Evolutionary conservation across 208 protist species (phyloP).

Genomic region (Trypanosoma platydactyli): DNA sequence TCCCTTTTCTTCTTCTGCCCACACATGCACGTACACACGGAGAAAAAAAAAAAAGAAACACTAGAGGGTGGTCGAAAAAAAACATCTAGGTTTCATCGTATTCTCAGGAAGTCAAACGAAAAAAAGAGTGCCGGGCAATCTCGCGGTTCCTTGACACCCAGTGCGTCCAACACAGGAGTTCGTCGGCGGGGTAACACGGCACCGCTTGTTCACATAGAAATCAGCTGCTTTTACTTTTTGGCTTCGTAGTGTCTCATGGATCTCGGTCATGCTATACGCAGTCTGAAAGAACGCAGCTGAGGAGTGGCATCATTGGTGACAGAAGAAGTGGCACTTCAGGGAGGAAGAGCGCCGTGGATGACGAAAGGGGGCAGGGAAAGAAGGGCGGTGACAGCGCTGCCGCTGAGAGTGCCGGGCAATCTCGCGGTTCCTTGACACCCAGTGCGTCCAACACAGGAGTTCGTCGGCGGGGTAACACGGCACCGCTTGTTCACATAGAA

Average conservation of each 20-base stretch:
- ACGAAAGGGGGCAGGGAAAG: no score
- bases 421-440: conserved; percentile 84
- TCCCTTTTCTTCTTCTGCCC: no score
- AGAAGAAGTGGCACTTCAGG: no score
- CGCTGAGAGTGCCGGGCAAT: conserved; percentile 14
- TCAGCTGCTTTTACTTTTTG: conserved; percentile 21
- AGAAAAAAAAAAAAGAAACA: no score
- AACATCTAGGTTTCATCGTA: no score
- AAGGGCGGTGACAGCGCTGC: no score
- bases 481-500: no score
- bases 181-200: conserved; percentile 69
- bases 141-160: conserved; percentile 82
- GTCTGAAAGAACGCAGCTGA: conserved; percentile 20
- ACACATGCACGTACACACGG: no score
- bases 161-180: conserved; percentile 45
- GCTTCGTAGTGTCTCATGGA: conserved; percentile 12
- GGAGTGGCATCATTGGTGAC: neutral
- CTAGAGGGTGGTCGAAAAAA: no score
- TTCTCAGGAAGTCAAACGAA: no score
- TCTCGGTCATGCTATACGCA: conserved; percentile 10
- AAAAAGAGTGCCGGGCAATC: conserved; percentile 22
- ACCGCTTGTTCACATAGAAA: conserved; percentile 25
- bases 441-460: conserved; percentile 47
- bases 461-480: conserved; percentile 68
- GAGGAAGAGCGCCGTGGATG: no score